Conservation (phyloP, 768 basidiomycete species). For the Neoboletus magnificus region DNA sequence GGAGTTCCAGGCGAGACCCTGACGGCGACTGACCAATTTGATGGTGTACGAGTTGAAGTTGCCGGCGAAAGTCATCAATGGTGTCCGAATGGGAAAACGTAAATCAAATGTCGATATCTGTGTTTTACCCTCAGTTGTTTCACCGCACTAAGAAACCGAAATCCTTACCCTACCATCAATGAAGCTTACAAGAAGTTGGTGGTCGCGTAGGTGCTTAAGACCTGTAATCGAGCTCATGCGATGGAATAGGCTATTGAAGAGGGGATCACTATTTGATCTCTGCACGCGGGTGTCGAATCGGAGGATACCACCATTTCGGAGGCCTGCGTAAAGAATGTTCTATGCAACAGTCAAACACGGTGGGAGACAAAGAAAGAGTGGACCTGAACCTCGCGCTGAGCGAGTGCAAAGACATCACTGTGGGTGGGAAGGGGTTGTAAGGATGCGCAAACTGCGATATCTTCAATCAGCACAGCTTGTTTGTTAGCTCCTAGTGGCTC, state of each 20-base stretch:
- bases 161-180: conserved; percentile 57
- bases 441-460: conserved; percentile 41
- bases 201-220: conserved; percentile 46
- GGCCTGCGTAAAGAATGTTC: conserved; percentile 53
- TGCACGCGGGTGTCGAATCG: conserved; percentile 55
- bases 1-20: not conserved
- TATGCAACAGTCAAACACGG: conserved; percentile 20
- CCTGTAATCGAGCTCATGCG: conserved; percentile 50
- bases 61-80: conserved; percentile 48
- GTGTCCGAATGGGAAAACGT: conserved; percentile 47
- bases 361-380: not conserved
- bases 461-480: conserved; percentile 49
- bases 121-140: not conserved
- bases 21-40: conserved; percentile 44
- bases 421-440: conserved; percentile 45
- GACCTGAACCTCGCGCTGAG: conserved; percentile 45
- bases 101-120: conserved; percentile 64
- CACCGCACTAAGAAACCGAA: not conserved
- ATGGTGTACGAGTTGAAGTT: conserved; percentile 55
- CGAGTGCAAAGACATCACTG: conserved; percentile 65
- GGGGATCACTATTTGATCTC: conserved; percentile 34
- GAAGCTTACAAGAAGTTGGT: conserved; percentile 54
- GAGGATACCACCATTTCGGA: conserved; percentile 56
- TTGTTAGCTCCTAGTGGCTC: conserved; percentile 51
- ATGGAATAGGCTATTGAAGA: conserved; percentile 37